These are phyloP conservation scores for Aspergillus coremiiformis DNA, from an alignment of 495 filamentous ascomycete species.

Conservation along the genomic window DNA sequence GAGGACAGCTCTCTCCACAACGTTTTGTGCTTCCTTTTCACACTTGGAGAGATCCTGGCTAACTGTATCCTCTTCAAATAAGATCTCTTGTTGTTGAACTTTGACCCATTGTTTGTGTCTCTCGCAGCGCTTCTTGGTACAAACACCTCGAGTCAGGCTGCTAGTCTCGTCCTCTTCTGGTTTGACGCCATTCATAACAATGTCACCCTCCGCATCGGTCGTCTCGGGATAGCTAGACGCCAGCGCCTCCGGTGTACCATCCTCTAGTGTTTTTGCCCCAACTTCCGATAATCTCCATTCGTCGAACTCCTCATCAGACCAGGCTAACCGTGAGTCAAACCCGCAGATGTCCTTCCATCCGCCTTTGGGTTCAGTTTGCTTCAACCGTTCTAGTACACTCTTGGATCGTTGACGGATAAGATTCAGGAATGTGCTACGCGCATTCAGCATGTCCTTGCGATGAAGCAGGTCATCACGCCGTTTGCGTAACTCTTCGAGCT, in stretches of 20 bases:
- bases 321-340: conserved; percentile 53
- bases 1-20: conserved; percentile 42
- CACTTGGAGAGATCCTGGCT: conserved; percentile 33
- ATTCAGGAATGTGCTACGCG: conserved; percentile 36
- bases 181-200: conserved; percentile 26
- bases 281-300: conserved; percentile 41
- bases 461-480: conserved; percentile 31
- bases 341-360: conserved; percentile 60
- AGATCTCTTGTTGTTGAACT: conserved; percentile 43
- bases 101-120: conserved; percentile 47
- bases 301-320: conserved; percentile 56
- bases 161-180: conserved; percentile 23
- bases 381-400: conserved; percentile 37
- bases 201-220: conserved; percentile 33
- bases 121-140: conserved; percentile 46
- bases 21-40: conserved; percentile 39
- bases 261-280: conserved; percentile 35
- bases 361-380: conserved; percentile 43
- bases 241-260: conserved; percentile 34
- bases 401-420: conserved; percentile 41
- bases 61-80: conserved; percentile 40
- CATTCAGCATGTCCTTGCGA: conserved; percentile 37
- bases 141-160: conserved; percentile 39
- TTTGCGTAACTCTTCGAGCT: conserved; percentile 37
- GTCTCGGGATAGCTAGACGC: conserved; percentile 24